Conservation (phyloP, 352 stramenopile genomes). For the Phytophthora pisi region DNA sequence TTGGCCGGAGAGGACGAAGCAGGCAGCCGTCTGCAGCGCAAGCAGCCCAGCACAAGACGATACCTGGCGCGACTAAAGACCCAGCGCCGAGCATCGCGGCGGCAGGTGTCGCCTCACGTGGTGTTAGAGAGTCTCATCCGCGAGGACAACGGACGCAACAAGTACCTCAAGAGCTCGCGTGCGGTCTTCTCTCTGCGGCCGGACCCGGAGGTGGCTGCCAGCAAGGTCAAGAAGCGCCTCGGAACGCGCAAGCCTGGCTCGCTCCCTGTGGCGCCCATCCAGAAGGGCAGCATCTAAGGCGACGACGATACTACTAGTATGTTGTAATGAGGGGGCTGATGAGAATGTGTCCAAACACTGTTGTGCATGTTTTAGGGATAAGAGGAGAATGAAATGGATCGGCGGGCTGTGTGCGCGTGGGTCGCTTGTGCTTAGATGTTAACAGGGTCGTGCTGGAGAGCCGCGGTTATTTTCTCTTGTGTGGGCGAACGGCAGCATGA, state of each 20-base stretch:
- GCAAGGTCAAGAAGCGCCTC: slow-evolving; percentile 80
- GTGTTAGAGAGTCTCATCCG: slow-evolving; percentile 83
- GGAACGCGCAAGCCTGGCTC: slow-evolving; percentile 66
- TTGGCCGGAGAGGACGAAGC: slow-evolving; percentile 55
- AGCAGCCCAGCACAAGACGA: slow-evolving; percentile 78
- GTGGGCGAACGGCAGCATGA: slow-evolving; percentile 8
- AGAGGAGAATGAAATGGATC: slow-evolving; percentile 35
- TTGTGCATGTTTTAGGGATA: slow-evolving; percentile 39
- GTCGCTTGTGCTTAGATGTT: slow-evolving; percentile 22
- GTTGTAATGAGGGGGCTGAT: slow-evolving; percentile 19
- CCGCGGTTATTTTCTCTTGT: slow-evolving; percentile 25
- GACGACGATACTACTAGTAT: not conserved
- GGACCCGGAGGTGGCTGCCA: slow-evolving; percentile 73
- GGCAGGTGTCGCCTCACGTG: slow-evolving; percentile 72
- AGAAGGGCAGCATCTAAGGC: slow-evolving; percentile 73
- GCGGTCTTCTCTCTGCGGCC: slow-evolving; percentile 74
- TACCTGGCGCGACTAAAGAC: slow-evolving; percentile 85
- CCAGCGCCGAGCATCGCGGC: slow-evolving; percentile 62
- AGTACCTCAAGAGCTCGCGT: slow-evolving; percentile 85
- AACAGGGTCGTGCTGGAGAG: not conserved
- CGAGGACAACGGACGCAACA: slow-evolving; percentile 79
- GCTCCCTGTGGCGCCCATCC: slow-evolving; percentile 63
- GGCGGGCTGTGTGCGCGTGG: slow-evolving; percentile 3
- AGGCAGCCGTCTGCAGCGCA: slow-evolving; percentile 64
- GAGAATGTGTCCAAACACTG: slow-evolving; percentile 29